These are phyloP conservation scores for Papiliotrema laurentii DNA, from an alignment of 1,284 basidiomycete species.

Conservation along the genomic window DNA sequence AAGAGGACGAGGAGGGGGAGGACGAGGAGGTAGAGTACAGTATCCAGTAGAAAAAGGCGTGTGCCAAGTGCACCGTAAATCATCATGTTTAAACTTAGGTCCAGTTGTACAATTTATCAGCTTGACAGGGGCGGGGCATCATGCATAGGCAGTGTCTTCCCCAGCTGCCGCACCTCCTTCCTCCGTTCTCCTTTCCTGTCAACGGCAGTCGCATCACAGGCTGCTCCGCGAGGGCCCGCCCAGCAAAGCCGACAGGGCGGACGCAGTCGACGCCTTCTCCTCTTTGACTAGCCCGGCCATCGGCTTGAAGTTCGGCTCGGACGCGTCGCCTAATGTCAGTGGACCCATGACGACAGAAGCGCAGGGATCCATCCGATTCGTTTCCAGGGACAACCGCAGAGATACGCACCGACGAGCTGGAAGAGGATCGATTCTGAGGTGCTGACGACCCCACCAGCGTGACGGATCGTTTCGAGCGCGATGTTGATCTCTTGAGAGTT, in stretches of 20 bases:
- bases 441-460: slow-evolving; percentile 69
- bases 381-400: no score
- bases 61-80: no score
- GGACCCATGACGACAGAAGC: not conserved
- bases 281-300: slow-evolving; percentile 73
- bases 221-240: slow-evolving; percentile 1
- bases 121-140: no score
- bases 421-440: slow-evolving; percentile 79
- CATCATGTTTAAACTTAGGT: no score
- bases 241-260: slow-evolving; percentile 33
- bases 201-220: no score
- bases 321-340: slow-evolving; percentile 58
- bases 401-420: slow-evolving; percentile 54
- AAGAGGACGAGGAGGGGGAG: not conserved
- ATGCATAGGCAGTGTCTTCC: no score
- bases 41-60: no score
- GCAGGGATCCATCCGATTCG: no score
- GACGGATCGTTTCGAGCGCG: slow-evolving; percentile 59
- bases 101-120: no score
- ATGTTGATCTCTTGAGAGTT: slow-evolving; percentile 55
- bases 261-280: slow-evolving; percentile 61
- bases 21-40: not conserved
- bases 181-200: no score
- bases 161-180: no score
- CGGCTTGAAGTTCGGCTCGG: slow-evolving; percentile 64